phyloP scores from a whole-genome alignment of 257 asterid species.

The Nemophila menziesii region DNA sequence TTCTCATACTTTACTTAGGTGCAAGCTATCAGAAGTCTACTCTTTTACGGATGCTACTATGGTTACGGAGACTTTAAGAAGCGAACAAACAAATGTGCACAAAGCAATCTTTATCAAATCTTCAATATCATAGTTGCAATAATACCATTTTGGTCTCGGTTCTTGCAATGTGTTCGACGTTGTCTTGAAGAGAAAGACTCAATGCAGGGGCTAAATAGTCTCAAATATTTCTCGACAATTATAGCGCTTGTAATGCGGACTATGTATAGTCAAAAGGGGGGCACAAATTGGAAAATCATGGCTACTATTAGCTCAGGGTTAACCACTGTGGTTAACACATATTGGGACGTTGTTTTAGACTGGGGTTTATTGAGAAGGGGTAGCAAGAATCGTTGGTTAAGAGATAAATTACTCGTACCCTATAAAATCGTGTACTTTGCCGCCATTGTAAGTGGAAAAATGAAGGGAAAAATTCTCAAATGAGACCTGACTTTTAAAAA shows the following conservation, averaged over 20 bases:
- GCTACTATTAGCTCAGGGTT: conserved; percentile 43
- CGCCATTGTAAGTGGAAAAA: conserved; percentile 55
- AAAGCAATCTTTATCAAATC: conserved; percentile 11
- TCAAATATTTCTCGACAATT: conserved; percentile 44
- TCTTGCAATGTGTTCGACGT: conserved; percentile 47
- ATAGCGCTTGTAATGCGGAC: conserved; percentile 55
- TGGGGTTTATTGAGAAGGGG: no score
- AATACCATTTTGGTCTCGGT: conserved; percentile 46
- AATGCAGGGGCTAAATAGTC: conserved; percentile 30
- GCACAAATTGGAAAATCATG: conserved; percentile 28
- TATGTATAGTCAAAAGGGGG: conserved; percentile 12
- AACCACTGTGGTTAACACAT: conserved; percentile 41
- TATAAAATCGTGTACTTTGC: conserved; percentile 31
- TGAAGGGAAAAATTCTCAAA: no score
- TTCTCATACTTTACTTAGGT: conserved; percentile 32
- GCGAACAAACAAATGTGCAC: conserved; percentile 25
- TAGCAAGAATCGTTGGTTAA: conserved; percentile 40
- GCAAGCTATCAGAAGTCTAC: conserved; percentile 57
- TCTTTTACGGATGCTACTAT: conserved; percentile 47
- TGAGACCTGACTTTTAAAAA: no score
- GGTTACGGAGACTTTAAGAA: no score
- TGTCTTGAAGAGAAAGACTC: conserved; percentile 40
- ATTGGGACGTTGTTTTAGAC: conserved; percentile 58
- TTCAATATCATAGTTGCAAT: conserved; percentile 35
- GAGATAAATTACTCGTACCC: conserved; percentile 54